phyloP scores from a whole-genome alignment of 75 land plant species.

The Cupressus sempervirens region DNA sequence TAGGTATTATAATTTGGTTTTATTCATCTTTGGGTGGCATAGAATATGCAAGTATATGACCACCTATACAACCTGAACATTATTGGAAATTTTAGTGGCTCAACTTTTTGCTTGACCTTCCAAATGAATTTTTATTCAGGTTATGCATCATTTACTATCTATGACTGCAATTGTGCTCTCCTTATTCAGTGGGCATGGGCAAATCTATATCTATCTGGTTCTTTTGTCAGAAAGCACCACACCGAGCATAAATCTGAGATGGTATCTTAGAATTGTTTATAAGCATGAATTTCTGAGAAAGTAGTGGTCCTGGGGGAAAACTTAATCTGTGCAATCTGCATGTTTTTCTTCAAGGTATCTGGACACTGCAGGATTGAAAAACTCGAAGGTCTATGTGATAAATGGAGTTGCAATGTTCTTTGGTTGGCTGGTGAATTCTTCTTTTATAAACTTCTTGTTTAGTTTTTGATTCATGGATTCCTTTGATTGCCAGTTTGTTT shows the following conservation, averaged over 20 bases:
- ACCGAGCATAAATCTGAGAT: constrained; percentile 84
- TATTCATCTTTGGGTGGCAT: constrained; percentile 81
- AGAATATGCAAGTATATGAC: constrained; percentile 77
- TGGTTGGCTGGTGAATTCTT: constrained; percentile 75
- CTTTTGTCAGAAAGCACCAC: constrained; percentile 84
- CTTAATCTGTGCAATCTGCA: neutral
- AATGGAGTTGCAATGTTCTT: constrained; percentile 73
- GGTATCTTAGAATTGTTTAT: constrained; percentile 31
- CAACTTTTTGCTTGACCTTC: neutral
- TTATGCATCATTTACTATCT: constrained; percentile 75
- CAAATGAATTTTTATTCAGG: constrained; percentile 36
- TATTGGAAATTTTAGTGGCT: neutral
- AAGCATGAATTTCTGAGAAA: neutral
- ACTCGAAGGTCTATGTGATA: constrained; percentile 54
- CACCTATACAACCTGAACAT: neutral
- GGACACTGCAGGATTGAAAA: constrained; percentile 67
- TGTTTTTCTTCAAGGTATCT: constrained; percentile 54
- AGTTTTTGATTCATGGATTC: constrained; percentile 2
- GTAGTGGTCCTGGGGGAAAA: neutral
- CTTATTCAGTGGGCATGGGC: constrained; percentile 64
- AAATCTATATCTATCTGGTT: constrained; percentile 69
- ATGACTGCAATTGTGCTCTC: constrained; percentile 46
- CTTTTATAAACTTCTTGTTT: constrained; percentile 1
- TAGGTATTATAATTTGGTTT: constrained; percentile 71
- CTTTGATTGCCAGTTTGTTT: neutral